Evolutionary conservation across 1,284 basidiomycete species (phyloP), one percentile per base, ranked within the genome.

Genomic region (Fomitopsis schrenkii): DNA sequence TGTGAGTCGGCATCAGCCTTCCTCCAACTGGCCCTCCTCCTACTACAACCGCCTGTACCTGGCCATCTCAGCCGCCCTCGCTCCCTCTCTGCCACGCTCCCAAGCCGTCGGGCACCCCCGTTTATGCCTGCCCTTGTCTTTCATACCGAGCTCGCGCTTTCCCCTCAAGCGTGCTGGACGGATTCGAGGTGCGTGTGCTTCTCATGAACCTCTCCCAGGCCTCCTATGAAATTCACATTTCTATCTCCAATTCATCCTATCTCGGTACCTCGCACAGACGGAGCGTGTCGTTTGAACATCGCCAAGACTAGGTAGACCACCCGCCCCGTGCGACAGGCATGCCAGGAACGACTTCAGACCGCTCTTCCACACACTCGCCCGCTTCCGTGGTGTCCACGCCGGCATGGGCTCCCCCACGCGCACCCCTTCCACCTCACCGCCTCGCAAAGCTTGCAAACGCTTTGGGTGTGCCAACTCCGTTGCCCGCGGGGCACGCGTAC

Each of bases 401-500:
- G 40, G 66, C 77, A 69, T 88, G 87, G 87, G 76, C 77, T 6
- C 83, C 83, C 19, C 89, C 89, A 62, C 86, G 84, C 67, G 74
- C 86, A 40, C 91, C 91, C 3, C 77, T 93, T 14, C 75, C 90
- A 6, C 90, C 91, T 12, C 82, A 89, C 67, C 80, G 87, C 15
- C 82, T 93, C 5, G 91, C 90, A 46, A 90, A 88, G 66, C 79
- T 93, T 38, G 91, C 90, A 28, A 93, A 93, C 69, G 91, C 91
- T 2, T 83, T 93, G 46, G 91, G 91, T 58, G 84, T 93, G 33
- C 81, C 88, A 2, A 87, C 86, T 0, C 90, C 90, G 0, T 72
- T 88, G 48, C 91, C 90, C 8, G 77, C 80, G 38, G 76, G 77
- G 38, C 77, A 79, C 59, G 61, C 72, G 56, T 69, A 75, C 64